Evolutionary conservation across 2,329 filamentous ascomycete species (phyloP), one percentile per base, ranked within the genome.

Genomic region (Thielaviopsis ethacetica): DNA sequence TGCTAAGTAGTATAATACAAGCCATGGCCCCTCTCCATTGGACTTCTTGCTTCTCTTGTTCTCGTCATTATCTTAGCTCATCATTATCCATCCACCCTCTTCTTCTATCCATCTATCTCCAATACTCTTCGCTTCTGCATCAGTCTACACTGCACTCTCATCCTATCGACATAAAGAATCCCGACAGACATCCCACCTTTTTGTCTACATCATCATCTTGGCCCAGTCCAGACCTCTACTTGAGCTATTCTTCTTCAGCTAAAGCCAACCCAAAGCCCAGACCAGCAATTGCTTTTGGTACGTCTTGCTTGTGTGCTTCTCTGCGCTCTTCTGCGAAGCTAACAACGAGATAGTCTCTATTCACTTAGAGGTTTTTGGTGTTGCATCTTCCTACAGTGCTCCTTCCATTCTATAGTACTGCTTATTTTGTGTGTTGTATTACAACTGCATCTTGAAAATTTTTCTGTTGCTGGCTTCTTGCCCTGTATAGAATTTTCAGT

Each of bases 1-100:
- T 56, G 19, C 22, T 47, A 49, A 38, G 34, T 55, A 27, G 52
- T 56, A 60, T 55, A 60, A 60, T 60, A 60, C 56, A 60, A 60
- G 56, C 58, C 58, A 50, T 60, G 49, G 58, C 54, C 58, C 34
- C 26, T 60, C 58, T 56, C 54, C 54, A 44, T n/a, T 10, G 41
- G 54, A 22, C 41, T 27, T 34, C 19, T 56, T 38, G 54, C 54
- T 56, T 56, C 57, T 59, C 41, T 53, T 59, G 57, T 59, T 47
- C 51, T 59, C 38, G 19, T 22, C 52, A 44, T 52, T 57, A 51
- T 50, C 56, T 17, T 41, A 57, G 26, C 44, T 47, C 56, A 57
- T 57, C 51, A 30, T 55, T 50, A 55, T 60, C 58, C 53, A 60
- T 56, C 34, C 54, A 56, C 51, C 51, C 44, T 55, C 54, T 53